phyloP scores from a whole-genome alignment of 2,329 filamentous ascomycete genomes.

The Sarocladiaceae sp. region DNA sequence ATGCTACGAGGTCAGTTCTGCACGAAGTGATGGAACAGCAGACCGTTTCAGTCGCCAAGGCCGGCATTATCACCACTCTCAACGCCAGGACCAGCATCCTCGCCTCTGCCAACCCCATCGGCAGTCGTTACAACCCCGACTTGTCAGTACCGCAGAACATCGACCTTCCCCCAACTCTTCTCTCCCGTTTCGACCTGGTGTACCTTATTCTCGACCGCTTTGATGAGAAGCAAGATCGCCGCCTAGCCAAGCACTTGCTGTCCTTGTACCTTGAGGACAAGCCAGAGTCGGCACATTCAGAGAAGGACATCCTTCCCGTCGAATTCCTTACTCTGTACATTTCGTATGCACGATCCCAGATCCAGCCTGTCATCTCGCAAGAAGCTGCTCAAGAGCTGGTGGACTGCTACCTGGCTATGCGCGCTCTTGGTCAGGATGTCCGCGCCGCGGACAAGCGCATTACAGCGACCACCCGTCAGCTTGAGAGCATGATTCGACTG shows the following conservation, averaged over 20 bases:
- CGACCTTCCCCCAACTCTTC: slow-evolving; percentile 86
- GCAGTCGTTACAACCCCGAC: slow-evolving; percentile 95
- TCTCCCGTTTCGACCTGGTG: slow-evolving; percentile 94
- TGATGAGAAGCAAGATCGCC: slow-evolving; percentile 82
- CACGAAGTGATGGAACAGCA: slow-evolving; percentile 89
- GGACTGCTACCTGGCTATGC: slow-evolving; percentile 87
- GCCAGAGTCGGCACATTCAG: slow-evolving; percentile 72
- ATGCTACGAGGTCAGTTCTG: slow-evolving; percentile 69
- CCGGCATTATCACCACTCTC: slow-evolving; percentile 92
- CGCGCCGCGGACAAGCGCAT: slow-evolving; percentile 90
- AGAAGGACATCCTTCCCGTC: slow-evolving; percentile 76
- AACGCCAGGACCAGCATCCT: slow-evolving; percentile 95
- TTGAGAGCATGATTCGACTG: slow-evolving; percentile 98
- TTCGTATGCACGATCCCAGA: slow-evolving; percentile 82
- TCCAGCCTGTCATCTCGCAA: slow-evolving; percentile 75
- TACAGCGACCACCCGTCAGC: slow-evolving; percentile 91
- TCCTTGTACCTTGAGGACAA: slow-evolving; percentile 96
- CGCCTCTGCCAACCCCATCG: slow-evolving; percentile 95
- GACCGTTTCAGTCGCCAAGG: slow-evolving; percentile 79
- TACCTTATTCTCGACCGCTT: slow-evolving; percentile 93
- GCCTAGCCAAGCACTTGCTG: slow-evolving; percentile 84
- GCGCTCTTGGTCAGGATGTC: slow-evolving; percentile 81
- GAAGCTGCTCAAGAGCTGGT: slow-evolving; percentile 80
- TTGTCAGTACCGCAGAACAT: slow-evolving; percentile 97
- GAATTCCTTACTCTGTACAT: slow-evolving; percentile 97